A percentile compares a stretch with the other conserved stretches of the same genome.
phyloP scores from a whole-genome alignment of 345 rosid genomes.

The Populus ilicifolia region DNA sequence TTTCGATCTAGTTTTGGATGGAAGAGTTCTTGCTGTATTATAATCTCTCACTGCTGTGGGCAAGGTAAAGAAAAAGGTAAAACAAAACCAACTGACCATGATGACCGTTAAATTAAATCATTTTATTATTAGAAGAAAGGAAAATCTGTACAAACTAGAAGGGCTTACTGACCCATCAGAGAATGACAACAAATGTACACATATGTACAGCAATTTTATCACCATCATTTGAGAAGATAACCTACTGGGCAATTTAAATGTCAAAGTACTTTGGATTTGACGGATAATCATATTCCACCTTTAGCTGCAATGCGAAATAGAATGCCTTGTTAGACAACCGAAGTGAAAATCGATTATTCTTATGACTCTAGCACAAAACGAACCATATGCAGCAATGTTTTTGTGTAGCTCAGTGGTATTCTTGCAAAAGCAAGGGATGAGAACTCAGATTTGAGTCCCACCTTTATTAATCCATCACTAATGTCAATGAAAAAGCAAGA shows the following conservation, averaged over 20 bases:
- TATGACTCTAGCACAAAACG: neutral
- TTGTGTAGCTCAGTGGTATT: neutral
- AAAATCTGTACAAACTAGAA: conserved; percentile 17
- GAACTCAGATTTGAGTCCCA: neutral
- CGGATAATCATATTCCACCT: conserved; percentile 26
- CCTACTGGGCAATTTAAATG: conserved; percentile 10
- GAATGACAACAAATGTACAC: conserved; percentile 20
- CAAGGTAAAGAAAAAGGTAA: neutral
- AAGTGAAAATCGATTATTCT: neutral
- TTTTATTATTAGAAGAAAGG: conserved; percentile 6
- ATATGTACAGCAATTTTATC: conserved; percentile 20
- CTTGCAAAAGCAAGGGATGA: neutral
- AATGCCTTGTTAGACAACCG: neutral
- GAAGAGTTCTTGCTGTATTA: neutral
- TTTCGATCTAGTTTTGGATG: neutral
- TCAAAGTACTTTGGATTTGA: conserved; percentile 26
- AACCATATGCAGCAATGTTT: neutral
- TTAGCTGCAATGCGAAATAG: conserved; percentile 12
- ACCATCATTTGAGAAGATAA: neutral
- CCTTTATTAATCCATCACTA: neutral
- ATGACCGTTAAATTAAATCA: conserved; percentile 13
- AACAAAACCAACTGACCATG: neutral
- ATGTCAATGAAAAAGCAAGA: neutral
- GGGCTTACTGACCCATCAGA: conserved; percentile 1
- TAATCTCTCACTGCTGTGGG: neutral